A percentile compares a stretch with the other conserved stretches of the same genome.
Conservation (phyloP, 148 eudicot genomes). For the Nyssa sinensis region DNA sequence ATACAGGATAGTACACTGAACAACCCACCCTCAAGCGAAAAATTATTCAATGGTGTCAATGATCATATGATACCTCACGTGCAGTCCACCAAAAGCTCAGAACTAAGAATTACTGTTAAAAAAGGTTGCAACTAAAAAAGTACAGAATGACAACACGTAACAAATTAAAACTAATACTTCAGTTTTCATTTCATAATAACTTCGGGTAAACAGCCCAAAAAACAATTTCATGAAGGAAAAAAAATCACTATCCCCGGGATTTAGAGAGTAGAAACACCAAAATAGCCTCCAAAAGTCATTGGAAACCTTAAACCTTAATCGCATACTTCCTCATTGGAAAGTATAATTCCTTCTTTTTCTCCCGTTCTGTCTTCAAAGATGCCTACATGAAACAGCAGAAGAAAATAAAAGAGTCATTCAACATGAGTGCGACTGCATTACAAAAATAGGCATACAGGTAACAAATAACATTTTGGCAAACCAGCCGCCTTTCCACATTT, state of each 20-base stretch:
- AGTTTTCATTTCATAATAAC: neutral
- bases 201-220: neutral
- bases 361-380: conserved; percentile 67
- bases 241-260: neutral
- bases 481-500: neutral
- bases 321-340: conserved; percentile 78
- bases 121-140: no score
- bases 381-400: conserved; percentile 29
- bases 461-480: neutral
- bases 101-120: no score
- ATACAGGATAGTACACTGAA: no score
- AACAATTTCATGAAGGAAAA: neutral
- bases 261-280: neutral
- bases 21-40: no score
- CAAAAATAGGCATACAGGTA: no score
- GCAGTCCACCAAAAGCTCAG: no score
- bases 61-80: no score
- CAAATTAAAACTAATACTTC: neutral
- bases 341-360: conserved; percentile 72
- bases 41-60: no score
- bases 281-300: neutral
- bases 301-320: conserved; percentile 61
- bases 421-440: neutral
- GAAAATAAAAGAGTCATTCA: neutral
- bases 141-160: neutral